Evolutionary conservation across 176 grass and related monocot genomes (phyloP).

Genomic region (Zizania latifolia): DNA sequence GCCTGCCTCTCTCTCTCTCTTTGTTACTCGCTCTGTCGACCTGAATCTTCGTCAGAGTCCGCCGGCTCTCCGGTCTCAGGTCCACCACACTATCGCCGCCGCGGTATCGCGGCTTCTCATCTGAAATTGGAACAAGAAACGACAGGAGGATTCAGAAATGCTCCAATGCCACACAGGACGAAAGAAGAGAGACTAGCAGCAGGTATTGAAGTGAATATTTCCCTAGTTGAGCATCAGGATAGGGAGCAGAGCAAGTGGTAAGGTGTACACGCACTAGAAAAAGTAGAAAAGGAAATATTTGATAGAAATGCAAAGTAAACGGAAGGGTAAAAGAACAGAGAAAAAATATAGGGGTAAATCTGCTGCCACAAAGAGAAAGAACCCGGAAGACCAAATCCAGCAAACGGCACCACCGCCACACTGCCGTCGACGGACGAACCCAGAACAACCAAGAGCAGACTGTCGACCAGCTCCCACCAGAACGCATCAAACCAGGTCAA

Average conservation of each 20-base stretch:
- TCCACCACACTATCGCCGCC: slow-evolving; percentile 12
- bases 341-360: slow-evolving; percentile 10
- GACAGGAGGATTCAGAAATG: not conserved
- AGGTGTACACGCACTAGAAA: not conserved
- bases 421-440: not conserved
- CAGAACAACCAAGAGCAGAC: slow-evolving; percentile 14
- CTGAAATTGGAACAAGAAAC: slow-evolving; percentile 21
- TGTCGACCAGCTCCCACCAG: not conserved
- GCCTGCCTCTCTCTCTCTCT: not conserved
- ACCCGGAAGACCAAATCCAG: slow-evolving; percentile 10
- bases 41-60: not conserved
- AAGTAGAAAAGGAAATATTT: not conserved
- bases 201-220: not conserved
- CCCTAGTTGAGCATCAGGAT: not conserved
- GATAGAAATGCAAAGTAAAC: not conserved
- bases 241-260: not conserved
- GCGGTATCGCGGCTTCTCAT: slow-evolving; percentile 43
- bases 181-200: not conserved
- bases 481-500: slow-evolving; percentile 9
- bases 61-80: slow-evolving; percentile 11
- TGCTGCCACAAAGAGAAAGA: not conserved
- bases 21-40: not conserved
- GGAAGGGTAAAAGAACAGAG: not conserved
- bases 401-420: slow-evolving; percentile 4
- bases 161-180: not conserved